A percentile compares a stretch with the other conserved stretches of the same genome.
phyloP scores from a whole-genome alignment of 306 rosid species.

The Castanea sativa region DNA sequence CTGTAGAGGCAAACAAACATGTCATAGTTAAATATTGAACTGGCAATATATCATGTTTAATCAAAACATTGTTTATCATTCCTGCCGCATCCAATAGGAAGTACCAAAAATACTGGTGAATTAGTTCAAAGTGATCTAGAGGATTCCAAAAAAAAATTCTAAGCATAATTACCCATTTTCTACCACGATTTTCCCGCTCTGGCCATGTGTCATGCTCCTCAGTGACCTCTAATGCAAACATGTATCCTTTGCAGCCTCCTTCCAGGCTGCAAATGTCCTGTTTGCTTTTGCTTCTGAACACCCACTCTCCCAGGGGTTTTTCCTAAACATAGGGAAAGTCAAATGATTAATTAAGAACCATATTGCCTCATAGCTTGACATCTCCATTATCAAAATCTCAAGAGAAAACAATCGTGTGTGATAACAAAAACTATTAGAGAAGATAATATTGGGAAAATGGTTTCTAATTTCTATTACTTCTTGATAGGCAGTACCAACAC shows the following conservation, averaged over 20 bases:
- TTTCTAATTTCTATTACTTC: conserved; percentile 4
- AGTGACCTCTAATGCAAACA: conserved; percentile 85
- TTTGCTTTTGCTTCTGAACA: conserved; percentile 83
- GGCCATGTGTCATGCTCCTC: conserved; percentile 81
- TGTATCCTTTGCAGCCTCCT: conserved; percentile 86
- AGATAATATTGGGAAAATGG: conserved; percentile 4
- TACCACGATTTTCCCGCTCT: conserved; percentile 57
- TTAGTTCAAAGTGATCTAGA: too few species aligned
- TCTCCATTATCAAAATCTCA: conserved; percentile 6
- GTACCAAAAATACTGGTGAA: too few species aligned
- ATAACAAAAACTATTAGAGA: not conserved
- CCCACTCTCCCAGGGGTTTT: conserved; percentile 76
- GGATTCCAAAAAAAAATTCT: not conserved
- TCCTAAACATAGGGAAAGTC: conserved; percentile 47
- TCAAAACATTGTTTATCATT: not conserved
- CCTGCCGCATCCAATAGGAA: not conserved
- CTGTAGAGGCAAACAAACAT: conserved; percentile 31
- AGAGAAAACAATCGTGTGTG: not conserved
- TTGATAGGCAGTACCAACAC: not conserved
- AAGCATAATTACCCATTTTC: conserved; percentile 62
- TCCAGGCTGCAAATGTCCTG: conserved; percentile 47
- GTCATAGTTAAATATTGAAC: conserved; percentile 7
- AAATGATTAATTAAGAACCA: conserved; percentile 6
- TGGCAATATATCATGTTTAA: not conserved
- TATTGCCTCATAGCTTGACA: not conserved